Evolutionary conservation across 2,329 filamentous ascomycete genomes (phyloP).

Genomic region (Colletotrichum magnum): DNA sequence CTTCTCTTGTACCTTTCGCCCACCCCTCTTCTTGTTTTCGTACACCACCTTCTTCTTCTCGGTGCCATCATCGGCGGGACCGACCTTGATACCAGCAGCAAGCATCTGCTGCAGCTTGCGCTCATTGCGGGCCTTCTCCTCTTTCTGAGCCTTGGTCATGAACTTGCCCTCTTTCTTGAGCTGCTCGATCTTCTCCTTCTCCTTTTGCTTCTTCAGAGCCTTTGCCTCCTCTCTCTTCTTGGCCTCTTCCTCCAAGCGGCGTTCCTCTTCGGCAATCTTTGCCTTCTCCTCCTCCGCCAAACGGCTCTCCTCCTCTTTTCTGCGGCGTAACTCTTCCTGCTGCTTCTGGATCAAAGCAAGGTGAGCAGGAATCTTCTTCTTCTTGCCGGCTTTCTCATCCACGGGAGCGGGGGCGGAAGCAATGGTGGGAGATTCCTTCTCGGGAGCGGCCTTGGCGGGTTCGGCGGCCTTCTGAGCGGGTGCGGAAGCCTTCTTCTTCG

Average conservation of each 20-base stretch:
- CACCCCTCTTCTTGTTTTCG: conserved; percentile 80
- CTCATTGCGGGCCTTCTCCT: conserved; percentile 84
- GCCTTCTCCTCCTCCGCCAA: conserved; percentile 74
- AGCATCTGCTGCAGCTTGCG: conserved; percentile 88
- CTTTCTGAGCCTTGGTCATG: conserved; percentile 87
- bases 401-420: conserved; percentile 54
- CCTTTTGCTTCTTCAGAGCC: conserved; percentile 85
- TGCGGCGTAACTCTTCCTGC: conserved; percentile 80
- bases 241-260: conserved; percentile 74
- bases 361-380: conserved; percentile 90
- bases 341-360: conserved; percentile 83
- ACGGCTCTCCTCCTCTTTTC: conserved; percentile 74
- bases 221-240: conserved; percentile 81
- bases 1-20: conserved; percentile 69
- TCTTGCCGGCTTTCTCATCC: conserved; percentile 72
- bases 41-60: conserved; percentile 84
- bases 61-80: conserved; percentile 68
- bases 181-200: conserved; percentile 89
- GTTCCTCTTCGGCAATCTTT: conserved; percentile 76
- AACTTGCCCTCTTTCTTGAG: conserved; percentile 91
- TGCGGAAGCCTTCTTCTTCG: conserved; percentile 79
- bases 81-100: conserved; percentile 81
- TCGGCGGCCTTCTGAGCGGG: conserved; percentile 63
- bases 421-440: conserved; percentile 59
- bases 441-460: conserved; percentile 63